phyloP scores from a whole-genome alignment of 2,329 filamentous ascomycete species.

The Thielaviopsis euricoi region DNA sequence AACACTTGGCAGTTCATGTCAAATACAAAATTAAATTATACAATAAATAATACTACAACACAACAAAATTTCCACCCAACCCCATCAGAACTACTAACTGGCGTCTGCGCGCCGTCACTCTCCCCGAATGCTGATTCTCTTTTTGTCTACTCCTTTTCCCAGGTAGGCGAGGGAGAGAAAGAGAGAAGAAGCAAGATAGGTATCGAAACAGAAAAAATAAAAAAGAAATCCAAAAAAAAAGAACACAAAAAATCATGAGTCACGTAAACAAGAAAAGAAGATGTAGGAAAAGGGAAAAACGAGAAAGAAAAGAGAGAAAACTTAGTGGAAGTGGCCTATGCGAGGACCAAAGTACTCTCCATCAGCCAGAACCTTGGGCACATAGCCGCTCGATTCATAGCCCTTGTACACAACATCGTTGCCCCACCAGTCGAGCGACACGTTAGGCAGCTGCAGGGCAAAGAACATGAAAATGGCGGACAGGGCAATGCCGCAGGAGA shows the following conservation, averaged over 20 bases:
- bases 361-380: constrained; percentile 18
- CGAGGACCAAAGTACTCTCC: constrained; percentile 20
- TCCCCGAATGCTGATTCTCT: too few relatives aligned
- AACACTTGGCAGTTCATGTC: background rate
- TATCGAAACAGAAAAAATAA: background rate
- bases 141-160: background rate
- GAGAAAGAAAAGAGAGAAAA: background rate
- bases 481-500: constrained; percentile 29
- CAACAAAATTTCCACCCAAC: too few relatives aligned
- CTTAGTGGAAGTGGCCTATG: constrained; percentile 11
- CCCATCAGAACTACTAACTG: too few relatives aligned
- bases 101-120: too few relatives aligned
- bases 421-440: constrained; percentile 29
- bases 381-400: constrained; percentile 26
- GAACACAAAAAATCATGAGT: background rate
- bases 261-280: background rate
- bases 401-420: constrained; percentile 25
- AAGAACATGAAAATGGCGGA: constrained; percentile 32
- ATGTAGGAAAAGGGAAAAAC: background rate
- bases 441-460: constrained; percentile 23
- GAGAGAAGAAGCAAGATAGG: background rate
- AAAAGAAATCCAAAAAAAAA: background rate
- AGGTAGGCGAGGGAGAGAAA: background rate
- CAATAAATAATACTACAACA: background rate
- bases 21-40: background rate